Evolutionary conservation across 441 rosid species (phyloP).

Genomic region (Aleurites moluccanus): DNA sequence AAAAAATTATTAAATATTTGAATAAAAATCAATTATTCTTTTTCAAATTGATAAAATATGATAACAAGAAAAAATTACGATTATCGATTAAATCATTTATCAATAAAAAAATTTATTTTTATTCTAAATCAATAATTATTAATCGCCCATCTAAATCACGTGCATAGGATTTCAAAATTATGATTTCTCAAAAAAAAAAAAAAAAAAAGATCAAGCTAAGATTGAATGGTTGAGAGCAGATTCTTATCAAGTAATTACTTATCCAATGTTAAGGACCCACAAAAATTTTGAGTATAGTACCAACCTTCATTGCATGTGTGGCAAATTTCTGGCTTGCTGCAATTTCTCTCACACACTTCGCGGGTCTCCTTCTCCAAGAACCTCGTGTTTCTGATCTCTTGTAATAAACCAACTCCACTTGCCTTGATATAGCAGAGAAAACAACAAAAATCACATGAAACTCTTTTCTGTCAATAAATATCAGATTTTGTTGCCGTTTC

Average conservation of each 20-base stretch:
- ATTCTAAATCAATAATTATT: too few species aligned
- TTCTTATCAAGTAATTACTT: conserved; percentile 3
- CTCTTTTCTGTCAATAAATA: conserved; percentile 31
- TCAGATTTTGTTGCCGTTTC: conserved; percentile 16
- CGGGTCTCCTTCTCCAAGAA: conserved; percentile 21
- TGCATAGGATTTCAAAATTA: background rate
- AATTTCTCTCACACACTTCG: conserved; percentile 25
- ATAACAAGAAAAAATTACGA: too few species aligned
- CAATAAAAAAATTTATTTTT: too few species aligned
- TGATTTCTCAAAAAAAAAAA: background rate
- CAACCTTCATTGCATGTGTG: conserved; percentile 29
- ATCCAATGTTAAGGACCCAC: conserved; percentile 21
- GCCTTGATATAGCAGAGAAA: conserved; percentile 27
- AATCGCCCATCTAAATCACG: too few species aligned
- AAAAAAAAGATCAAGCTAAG: background rate
- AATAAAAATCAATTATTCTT: too few species aligned
- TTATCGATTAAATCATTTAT: too few species aligned
- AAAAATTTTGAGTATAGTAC: conserved; percentile 7
- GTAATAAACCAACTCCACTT: conserved; percentile 31
- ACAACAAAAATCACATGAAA: conserved; percentile 22
- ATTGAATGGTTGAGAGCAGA: conserved; percentile 15
- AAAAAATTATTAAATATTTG: too few species aligned
- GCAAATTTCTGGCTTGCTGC: conserved; percentile 20
- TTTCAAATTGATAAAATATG: too few species aligned
- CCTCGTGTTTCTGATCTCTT: conserved; percentile 12